Base-by-base conservation (phyloP, 1,139 yeast species). In the Suhomyces anneliseae region DNA sequence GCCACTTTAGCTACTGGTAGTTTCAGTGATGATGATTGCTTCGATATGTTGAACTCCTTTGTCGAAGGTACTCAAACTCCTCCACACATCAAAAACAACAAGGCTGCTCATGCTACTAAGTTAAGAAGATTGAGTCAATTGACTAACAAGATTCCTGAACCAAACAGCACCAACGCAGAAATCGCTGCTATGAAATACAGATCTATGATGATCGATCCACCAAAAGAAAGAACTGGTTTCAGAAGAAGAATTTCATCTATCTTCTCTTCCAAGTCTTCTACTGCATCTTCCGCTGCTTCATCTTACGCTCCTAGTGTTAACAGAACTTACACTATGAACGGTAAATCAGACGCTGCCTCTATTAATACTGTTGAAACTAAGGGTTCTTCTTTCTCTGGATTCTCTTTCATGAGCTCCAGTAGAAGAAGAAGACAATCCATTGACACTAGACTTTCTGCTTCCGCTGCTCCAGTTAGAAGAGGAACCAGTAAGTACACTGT, bases 301-400 rank as follows among this genome's bases (percentile, higher is more conserved):
- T 35, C 45, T 5, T 48, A 49, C 37, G 36, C 47, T 14, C 40
- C 50, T 5, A 46, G 42, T 11, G 29, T 37, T 32, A 48, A 48
- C 42, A 44, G n/a, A 15, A 31, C 39, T 15, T 31, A 38, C 38
- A 35, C 34, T 34, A 27, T 8, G 36, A 31, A 33, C 19, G 43
- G 48, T 4, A 34, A 57, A 47, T 52, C 59, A 42, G 75, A 70
- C 54, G 50, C 60, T 45, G 52, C 59, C 11, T 69, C 76, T 6
- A 57, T 71, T 43, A 55, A 54, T 49, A 61, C 72, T n/a, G 51
- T 48, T 37, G 70, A 62, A n/a, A 55, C 69, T 26, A 54, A 47
- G 36, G 57, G 54, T 34, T 62, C 72, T 6, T 54, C 51, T 34
- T 43, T 66, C 40, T 67, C 74, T 14, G 75, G 75, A 9, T 71